A percentile compares a stretch with the other conserved stretches of the same genome.
Evolutionary conservation across 768 basidiomycete genomes (phyloP).

Genomic region (Atractiella rhizophila): DNA sequence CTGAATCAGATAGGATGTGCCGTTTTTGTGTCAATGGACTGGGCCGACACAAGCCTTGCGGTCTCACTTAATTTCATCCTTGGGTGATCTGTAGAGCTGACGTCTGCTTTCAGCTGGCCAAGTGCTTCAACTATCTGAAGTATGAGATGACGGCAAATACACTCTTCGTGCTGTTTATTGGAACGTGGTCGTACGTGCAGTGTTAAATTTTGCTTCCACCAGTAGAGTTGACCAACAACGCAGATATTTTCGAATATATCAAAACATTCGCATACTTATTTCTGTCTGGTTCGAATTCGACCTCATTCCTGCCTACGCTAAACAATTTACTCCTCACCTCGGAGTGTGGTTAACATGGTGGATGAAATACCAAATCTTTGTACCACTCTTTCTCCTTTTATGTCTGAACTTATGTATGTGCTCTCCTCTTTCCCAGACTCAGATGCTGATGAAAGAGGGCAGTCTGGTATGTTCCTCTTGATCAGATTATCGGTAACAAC

Average conservation of each 20-base stretch:
- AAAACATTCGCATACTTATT: slow-evolving; percentile 63
- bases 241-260: slow-evolving; percentile 81
- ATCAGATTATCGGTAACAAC: too few relatives aligned
- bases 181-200: slow-evolving; percentile 12
- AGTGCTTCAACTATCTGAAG: slow-evolving; percentile 66
- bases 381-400: slow-evolving; percentile 48
- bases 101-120: slow-evolving; percentile 34
- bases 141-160: slow-evolving; percentile 37
- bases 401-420: slow-evolving; percentile 70
- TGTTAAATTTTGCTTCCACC: neutral
- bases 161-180: slow-evolving; percentile 15
- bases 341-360: slow-evolving; percentile 49
- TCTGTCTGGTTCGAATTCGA: slow-evolving; percentile 62
- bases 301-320: slow-evolving; percentile 37
- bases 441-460: neutral
- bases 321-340: slow-evolving; percentile 33
- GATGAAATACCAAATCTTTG: slow-evolving; percentile 42
- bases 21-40: slow-evolving; percentile 88
- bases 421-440: neutral
- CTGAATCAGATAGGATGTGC: slow-evolving; percentile 48
- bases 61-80: slow-evolving; percentile 26
- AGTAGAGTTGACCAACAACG: neutral
- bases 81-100: neutral
- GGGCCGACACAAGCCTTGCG: slow-evolving; percentile 68
- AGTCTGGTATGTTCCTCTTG: too few relatives aligned